These are phyloP conservation scores for Colletotrichum sp. DNA, from an alignment of 2,329 filamentous ascomycete species.

Conservation along the genomic window DNA sequence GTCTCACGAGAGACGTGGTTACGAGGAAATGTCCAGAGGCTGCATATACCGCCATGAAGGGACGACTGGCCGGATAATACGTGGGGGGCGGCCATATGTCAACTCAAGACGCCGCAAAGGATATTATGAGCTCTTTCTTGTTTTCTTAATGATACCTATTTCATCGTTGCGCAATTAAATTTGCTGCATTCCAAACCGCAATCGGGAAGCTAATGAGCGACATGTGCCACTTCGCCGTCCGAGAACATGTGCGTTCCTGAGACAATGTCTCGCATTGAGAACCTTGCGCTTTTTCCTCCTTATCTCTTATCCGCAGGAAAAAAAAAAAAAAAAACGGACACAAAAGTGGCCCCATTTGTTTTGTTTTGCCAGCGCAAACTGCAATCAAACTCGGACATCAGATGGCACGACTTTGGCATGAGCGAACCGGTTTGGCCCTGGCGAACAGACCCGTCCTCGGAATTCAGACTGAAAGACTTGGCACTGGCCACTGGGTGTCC, in stretches of 20 bases:
- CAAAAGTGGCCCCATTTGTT: not conserved
- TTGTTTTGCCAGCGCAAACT: not conserved
- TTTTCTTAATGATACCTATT: slow-evolving; percentile 15
- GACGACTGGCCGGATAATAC: slow-evolving; percentile 1
- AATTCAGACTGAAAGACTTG: not conserved
- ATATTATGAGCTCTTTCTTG: not conserved
- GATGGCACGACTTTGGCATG: not conserved
- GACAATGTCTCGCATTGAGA: not conserved
- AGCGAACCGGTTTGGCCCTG: not conserved
- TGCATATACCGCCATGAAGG: slow-evolving; percentile 2
- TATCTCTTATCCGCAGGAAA: not conserved
- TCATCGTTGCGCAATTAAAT: not conserved
- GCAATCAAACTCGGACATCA: not conserved
- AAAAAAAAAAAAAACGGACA: too few relatives aligned
- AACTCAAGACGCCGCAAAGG: slow-evolving; percentile 1
- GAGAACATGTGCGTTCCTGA: not conserved
- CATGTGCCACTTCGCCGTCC: not conserved
- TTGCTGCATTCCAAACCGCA: not conserved
- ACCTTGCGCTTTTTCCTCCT: not conserved
- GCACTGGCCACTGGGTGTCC: not conserved
- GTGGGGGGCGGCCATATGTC: slow-evolving; percentile 5
- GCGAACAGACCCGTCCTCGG: not conserved
- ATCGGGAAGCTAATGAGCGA: not conserved
- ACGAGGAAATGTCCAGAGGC: slow-evolving; percentile 3
- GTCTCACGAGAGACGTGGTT: slow-evolving; percentile 12